phyloP scores from a whole-genome alignment of 106 monocot species.

The Agapanthus africanus region DNA sequence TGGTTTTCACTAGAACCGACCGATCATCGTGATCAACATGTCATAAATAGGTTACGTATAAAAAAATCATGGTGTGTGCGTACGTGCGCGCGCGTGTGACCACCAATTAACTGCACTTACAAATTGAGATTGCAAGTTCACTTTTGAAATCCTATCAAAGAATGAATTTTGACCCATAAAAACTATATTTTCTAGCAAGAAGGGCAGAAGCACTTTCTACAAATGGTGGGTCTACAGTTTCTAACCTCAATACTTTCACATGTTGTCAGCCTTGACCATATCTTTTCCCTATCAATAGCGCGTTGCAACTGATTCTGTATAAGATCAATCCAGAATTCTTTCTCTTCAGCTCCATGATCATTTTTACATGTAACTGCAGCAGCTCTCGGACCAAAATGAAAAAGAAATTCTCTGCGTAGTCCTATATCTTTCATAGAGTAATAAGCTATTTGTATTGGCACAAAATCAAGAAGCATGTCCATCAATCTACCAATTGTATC shows the following conservation, averaged over 20 bases:
- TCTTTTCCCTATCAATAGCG: constrained; percentile 89
- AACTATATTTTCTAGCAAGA: too few species aligned
- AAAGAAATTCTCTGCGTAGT: constrained; percentile 76
- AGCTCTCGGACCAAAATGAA: constrained; percentile 88
- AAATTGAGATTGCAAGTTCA: too few species aligned
- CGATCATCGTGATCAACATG: too few species aligned
- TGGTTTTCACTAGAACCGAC: too few species aligned
- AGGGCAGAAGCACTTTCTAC: too few species aligned
- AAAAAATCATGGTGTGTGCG: too few species aligned
- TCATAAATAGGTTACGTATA: too few species aligned
- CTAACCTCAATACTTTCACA: constrained; percentile 98
- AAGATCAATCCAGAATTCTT: constrained; percentile 89
- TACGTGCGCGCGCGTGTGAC: too few species aligned
- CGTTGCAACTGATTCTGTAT: constrained; percentile 62
- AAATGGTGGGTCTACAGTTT: too few species aligned
- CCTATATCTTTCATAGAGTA: constrained; percentile 79
- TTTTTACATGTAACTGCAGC: constrained; percentile 40
- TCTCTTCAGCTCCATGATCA: constrained; percentile 62
- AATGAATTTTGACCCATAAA: too few species aligned
- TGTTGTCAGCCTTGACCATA: constrained; percentile 97
- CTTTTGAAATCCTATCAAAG: too few species aligned
- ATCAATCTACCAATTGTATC: constrained; percentile 84
- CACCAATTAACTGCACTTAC: too few species aligned
- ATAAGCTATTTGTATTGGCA: constrained; percentile 69
- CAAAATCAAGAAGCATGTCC: constrained; percentile 86